Evolutionary conservation across 176 grass and related monocot species (phyloP).

Genomic region (Ensete ventricosum): DNA sequence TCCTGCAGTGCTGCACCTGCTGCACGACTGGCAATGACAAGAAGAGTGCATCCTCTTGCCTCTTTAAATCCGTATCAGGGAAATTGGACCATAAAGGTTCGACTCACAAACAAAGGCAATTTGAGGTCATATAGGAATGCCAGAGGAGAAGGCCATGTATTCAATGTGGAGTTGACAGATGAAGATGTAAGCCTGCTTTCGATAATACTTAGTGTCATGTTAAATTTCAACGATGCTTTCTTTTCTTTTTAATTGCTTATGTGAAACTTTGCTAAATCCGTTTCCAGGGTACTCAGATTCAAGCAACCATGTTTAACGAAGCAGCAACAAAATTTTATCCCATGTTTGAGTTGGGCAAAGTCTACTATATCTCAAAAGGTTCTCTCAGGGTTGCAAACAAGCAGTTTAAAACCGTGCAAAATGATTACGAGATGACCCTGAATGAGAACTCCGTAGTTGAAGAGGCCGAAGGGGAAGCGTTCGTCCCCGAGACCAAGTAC

Average conservation of each 20-base stretch:
- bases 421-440: slow-evolving; percentile 94
- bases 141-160: slow-evolving; percentile 83
- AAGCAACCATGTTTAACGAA: slow-evolving; percentile 97
- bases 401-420: slow-evolving; percentile 86
- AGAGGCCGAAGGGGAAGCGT: slow-evolving; percentile 70
- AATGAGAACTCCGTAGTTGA: slow-evolving; percentile 85
- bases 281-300: slow-evolving; percentile 90
- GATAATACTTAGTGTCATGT: no score
- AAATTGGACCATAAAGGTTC: slow-evolving; percentile 95
- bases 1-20: slow-evolving; percentile 71
- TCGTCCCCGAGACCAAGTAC: slow-evolving; percentile 71
- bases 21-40: slow-evolving; percentile 71
- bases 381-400: slow-evolving; percentile 85
- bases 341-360: slow-evolving; percentile 79
- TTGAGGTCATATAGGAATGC: slow-evolving; percentile 76
- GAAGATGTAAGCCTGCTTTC: slow-evolving; percentile 68
- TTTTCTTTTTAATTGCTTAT: not conserved
- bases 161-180: slow-evolving; percentile 90
- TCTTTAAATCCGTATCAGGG: slow-evolving; percentile 91
- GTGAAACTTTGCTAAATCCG: not conserved
- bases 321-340: slow-evolving; percentile 75
- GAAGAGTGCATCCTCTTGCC: slow-evolving; percentile 76
- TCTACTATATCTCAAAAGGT: slow-evolving; percentile 92
- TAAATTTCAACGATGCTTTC: no score
- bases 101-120: slow-evolving; percentile 86